Conservation (phyloP, 2,329 filamentous ascomycete genomes). For the Chaetomiaceae sp. region DNA sequence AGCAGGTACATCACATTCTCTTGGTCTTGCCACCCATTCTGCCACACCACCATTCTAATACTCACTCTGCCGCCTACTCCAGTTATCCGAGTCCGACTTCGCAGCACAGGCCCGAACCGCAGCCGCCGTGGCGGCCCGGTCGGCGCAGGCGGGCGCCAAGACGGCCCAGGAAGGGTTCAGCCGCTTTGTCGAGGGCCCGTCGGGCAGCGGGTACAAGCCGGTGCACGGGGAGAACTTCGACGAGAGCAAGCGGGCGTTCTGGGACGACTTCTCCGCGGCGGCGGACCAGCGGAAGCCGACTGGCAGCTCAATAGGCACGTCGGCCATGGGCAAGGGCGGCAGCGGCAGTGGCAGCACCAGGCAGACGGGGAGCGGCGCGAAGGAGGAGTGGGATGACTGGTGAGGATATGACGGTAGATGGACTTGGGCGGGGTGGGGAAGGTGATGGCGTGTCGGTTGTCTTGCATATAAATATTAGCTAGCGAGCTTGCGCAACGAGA, state of each 20-base stretch:
- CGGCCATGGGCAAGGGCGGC: constrained; percentile 52
- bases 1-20: constrained; percentile 61
- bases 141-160: constrained; percentile 52
- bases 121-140: constrained; percentile 59
- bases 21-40: background rate
- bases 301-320: constrained; percentile 50
- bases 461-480: background rate
- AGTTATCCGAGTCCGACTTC: constrained; percentile 72
- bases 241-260: constrained; percentile 74
- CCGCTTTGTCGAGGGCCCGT: constrained; percentile 77
- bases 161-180: constrained; percentile 69
- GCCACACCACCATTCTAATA: no score
- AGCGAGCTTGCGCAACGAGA: no score
- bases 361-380: constrained; percentile 35
- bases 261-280: constrained; percentile 78
- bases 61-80: background rate
- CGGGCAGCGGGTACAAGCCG: constrained; percentile 30
- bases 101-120: constrained; percentile 59
- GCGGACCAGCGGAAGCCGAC: constrained; percentile 47
- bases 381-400: constrained; percentile 62
- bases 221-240: constrained; percentile 38
- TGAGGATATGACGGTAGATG: constrained; percentile 27
- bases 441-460: background rate
- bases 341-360: constrained; percentile 30
- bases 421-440: background rate